Evolutionary conservation across 2,329 filamentous ascomycete species (phyloP), one percentile per base, ranked within the genome.

Genomic region (Pseudogymnoascus sp.): DNA sequence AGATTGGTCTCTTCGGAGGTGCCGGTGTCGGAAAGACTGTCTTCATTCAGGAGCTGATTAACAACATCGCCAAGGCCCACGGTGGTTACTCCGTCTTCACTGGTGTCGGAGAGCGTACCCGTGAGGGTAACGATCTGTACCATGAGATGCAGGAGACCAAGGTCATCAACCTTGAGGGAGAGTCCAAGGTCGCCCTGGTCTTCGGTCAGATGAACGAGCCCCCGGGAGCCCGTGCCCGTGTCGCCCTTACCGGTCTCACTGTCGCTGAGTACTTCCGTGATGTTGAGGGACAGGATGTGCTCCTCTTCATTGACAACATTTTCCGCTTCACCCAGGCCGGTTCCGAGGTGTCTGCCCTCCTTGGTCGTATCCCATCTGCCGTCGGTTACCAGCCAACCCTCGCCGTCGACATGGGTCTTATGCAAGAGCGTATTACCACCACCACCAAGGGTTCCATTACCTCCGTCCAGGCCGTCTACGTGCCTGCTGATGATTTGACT

Each of bases 141-240:
- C 93, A 99, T 84, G 95, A 99, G 88, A 99, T 99, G 95, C 95
- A 97, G 86, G 93, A 99, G 84, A 99, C 95, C 72, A 91, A 90
- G 77, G 95, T 99, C 86, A 99, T 99, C 82, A 88, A 99, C 82
- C 91, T 99, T 71, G 95, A 99, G 70, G 95, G 95, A 81, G 93
- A 97, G 76, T 97, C 95, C 80, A 99, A 99, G 89, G 95, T 97
- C 84, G 91, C 95, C 69, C 84, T 99, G 72, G 95, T 99, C 72
- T 99, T 99, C 84, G 95, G 95, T 86, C 95, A 99, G 86, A 99
- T 99, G 95, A 99, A 99, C 88, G 95, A 99, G 85, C 95, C 95
- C 79, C 95, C 95, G 69, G 95, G 95, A 86, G 95, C 95, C 77
- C 95, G 95, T 92, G 95, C 95, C 78, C 93, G 95, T 96, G 95